These are phyloP conservation scores for Gossypium anomalum DNA, from an alignment of 345 rosid genomes.

Conservation along the genomic window DNA sequence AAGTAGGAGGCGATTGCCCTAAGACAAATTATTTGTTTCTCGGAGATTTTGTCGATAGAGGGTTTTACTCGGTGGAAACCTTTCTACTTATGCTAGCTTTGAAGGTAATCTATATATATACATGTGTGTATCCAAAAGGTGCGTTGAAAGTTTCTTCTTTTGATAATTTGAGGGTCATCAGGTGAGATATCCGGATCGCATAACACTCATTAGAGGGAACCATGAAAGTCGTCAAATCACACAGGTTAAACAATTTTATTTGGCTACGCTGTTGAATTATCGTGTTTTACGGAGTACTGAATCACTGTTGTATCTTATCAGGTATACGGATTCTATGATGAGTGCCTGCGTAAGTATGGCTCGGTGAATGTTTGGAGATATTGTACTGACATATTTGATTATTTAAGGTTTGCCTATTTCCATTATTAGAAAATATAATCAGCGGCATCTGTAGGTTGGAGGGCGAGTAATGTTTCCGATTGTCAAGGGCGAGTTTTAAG, in stretches of 20 bases:
- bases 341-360: conserved; percentile 93
- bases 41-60: conserved; percentile 98
- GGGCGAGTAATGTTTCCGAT: background rate
- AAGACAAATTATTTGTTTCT: conserved; percentile 94
- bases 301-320: conserved; percentile 28
- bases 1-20: conserved; percentile 94
- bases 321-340: conserved; percentile 98
- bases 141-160: background rate
- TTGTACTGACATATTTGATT: conserved; percentile 95
- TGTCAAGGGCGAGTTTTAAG: conserved; percentile 1
- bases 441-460: conserved; percentile 3
- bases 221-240: conserved; percentile 99
- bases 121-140: background rate
- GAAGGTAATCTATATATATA: conserved; percentile 50
- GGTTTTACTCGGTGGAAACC: conserved; percentile 94
- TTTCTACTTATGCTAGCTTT: conserved; percentile 89
- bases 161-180: conserved; percentile 32
- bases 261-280: conserved; percentile 17
- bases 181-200: conserved; percentile 97
- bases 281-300: conserved; percentile 14
- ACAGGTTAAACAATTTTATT: conserved; percentile 47
- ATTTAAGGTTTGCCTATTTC: conserved; percentile 59
- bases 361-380: conserved; percentile 98
- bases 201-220: conserved; percentile 93
- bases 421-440: background rate